These are phyloP conservation scores for Quercus agrifolia DNA, from an alignment of 306 rosid species.

Conservation along the genomic window DNA sequence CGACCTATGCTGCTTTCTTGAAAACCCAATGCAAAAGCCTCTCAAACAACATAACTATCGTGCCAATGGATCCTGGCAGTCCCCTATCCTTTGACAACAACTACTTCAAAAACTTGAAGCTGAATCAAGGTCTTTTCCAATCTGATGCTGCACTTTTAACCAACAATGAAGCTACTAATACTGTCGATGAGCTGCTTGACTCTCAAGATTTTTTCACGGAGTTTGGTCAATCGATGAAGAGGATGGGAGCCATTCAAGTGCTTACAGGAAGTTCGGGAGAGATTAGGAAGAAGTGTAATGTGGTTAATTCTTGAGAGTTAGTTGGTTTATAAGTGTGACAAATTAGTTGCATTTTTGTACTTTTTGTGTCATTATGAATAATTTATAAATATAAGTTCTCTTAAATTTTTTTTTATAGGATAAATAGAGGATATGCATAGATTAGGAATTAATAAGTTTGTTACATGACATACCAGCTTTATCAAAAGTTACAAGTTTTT, in stretches of 20 bases:
- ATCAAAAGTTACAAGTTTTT: no score
- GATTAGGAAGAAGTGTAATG: constrained; percentile 49
- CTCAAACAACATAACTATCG: constrained; percentile 21
- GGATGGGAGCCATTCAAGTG: constrained; percentile 52
- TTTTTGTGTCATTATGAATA: background rate
- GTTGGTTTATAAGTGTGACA: no score
- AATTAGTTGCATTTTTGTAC: background rate
- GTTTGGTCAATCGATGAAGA: constrained; percentile 55
- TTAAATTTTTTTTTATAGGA: no score
- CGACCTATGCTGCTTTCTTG: constrained; percentile 24
- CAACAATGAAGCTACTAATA: background rate
- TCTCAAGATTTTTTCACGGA: constrained; percentile 27
- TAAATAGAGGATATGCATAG: no score
- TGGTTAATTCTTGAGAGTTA: constrained; percentile 38
- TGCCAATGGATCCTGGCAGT: constrained; percentile 43
- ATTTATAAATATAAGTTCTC: background rate
- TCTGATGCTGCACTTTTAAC: constrained; percentile 67
- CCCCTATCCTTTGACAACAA: constrained; percentile 28
- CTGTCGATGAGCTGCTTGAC: constrained; percentile 16
- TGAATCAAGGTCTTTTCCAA: constrained; percentile 43
- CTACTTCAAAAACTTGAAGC: constrained; percentile 34
- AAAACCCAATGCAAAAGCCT: constrained; percentile 24
- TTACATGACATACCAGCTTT: no score
- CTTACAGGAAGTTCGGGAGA: constrained; percentile 39
- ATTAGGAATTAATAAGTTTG: no score